These are phyloP conservation scores for Yamadazyma olivae DNA, from an alignment of 805 yeast genomes.

Conservation along the genomic window DNA sequence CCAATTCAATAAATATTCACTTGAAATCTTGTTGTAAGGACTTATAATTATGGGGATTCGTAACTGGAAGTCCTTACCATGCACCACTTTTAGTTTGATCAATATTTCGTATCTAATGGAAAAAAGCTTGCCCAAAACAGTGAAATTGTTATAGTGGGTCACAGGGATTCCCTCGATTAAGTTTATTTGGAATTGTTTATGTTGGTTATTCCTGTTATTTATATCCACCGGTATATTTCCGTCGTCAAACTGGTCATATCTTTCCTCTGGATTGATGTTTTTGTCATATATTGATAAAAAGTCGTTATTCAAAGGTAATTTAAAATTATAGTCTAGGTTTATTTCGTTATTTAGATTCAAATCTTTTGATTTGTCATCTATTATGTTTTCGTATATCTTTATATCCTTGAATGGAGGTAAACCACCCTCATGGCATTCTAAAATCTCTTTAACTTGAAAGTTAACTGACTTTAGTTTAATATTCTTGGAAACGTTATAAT, in stretches of 20 bases:
- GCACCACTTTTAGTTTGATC: constrained; percentile 46
- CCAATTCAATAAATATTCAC: constrained; percentile 51
- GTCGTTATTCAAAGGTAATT: constrained; percentile 36
- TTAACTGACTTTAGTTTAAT: constrained; percentile 43
- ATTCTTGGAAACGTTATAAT: constrained; percentile 25
- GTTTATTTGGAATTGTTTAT: constrained; percentile 21
- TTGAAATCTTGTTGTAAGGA: constrained; percentile 48
- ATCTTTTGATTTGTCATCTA: constrained; percentile 20
- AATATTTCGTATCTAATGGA: constrained; percentile 50
- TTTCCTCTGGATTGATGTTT: background rate
- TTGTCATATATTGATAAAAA: constrained; percentile 24
- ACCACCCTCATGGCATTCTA: constrained; percentile 54
- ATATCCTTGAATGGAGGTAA: constrained; percentile 46
- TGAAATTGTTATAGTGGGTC: constrained; percentile 48
- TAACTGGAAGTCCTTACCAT: constrained; percentile 48
- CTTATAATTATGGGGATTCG: constrained; percentile 52
- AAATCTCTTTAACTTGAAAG: constrained; percentile 49
- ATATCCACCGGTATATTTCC: constrained; percentile 7
- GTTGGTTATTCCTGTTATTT: constrained; percentile 18
- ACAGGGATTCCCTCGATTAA: constrained; percentile 38
- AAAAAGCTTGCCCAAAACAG: constrained; percentile 49
- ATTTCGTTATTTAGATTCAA: constrained; percentile 26
- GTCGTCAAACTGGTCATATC: constrained; percentile 4
- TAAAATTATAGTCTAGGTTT: constrained; percentile 19
- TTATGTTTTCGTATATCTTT: constrained; percentile 32